Evolutionary conservation across 2,329 filamentous ascomycete genomes (phyloP), one percentile per base, ranked within the genome.

Genomic region (Pyrenophora graminea): DNA sequence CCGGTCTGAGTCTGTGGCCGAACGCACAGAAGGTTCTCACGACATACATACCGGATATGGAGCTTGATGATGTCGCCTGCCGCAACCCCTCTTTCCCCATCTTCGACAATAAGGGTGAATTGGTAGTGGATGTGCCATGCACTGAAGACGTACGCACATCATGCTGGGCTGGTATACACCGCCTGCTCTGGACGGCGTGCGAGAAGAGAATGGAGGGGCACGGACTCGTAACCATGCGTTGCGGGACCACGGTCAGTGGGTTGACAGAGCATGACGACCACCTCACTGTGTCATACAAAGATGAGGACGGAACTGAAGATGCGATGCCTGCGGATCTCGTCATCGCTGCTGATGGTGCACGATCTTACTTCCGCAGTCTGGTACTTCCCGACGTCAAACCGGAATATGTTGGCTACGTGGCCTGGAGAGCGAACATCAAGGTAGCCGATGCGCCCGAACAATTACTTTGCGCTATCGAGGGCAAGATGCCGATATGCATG

Each of bases 351-450:
- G 62, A 63, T 32, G 62, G 62, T 5, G 57, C 51, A 17, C 45
- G 49, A 6, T 62, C 61, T 1, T 21, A 31, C 9, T 18, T 57
- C n/a, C 60, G 60, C 3, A 44, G 32, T 6, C 41, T 48, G 18
- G 32, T 65, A 1, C 39, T 59, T 1, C 55, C 58, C 10, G 49
- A 53, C 2, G 30, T 55, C 6, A 33, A 53, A 9, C 46, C 54
- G 9, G 36, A 55, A 17, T 63, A 65, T 34, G 55, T 51, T 8
- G 62, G 60, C 12, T 62, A 62, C 41, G 23, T 65, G 5, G 60
- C 62, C 17, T 65, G 58, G 60, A 33, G 62, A 53, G 55, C 9
- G 45, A 19, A n/a, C 19, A 27, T 58, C 13, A 43, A 53, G 1
- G 61, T 61, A 30, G 13, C 6, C 2, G 25, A 50, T 5, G 45